phyloP scores from a whole-genome alignment of 1,284 basidiomycete genomes.

The Phenoliferia sp. region DNA sequence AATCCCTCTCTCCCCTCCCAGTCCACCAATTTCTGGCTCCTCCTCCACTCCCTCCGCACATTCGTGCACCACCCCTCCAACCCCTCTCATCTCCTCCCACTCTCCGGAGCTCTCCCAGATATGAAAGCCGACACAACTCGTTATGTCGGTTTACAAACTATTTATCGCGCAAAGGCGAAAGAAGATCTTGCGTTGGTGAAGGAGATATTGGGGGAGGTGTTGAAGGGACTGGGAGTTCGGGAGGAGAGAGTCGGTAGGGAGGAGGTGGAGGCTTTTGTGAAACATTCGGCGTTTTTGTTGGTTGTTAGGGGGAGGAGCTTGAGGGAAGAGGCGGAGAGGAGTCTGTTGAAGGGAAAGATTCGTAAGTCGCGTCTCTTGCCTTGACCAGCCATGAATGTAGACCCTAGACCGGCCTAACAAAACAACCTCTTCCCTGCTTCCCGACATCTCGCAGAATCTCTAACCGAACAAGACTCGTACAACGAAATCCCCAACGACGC shows the following conservation, averaged over 20 bases:
- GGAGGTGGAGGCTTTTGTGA: conserved; percentile 75
- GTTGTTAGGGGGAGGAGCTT: conserved; percentile 68
- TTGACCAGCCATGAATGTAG: neutral
- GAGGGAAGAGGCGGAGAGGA: conserved; percentile 52
- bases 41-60: conserved; percentile 69
- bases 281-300: conserved; percentile 78
- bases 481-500: conserved; percentile 14
- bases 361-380: conserved; percentile 48
- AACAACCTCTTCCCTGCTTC: neutral
- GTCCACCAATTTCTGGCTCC: conserved; percentile 72
- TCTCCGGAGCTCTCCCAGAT: conserved; percentile 74
- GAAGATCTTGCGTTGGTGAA: conserved; percentile 55
- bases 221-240: conserved; percentile 38
- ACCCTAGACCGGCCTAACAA: neutral
- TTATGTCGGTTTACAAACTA: conserved; percentile 72
- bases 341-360: conserved; percentile 46
- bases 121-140: conserved; percentile 87
- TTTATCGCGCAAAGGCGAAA: conserved; percentile 68
- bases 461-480: conserved; percentile 1
- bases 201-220: conserved; percentile 38
- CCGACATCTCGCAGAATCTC: neutral
- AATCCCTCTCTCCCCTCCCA: conserved; percentile 25
- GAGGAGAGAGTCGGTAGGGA: conserved; percentile 46
- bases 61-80: conserved; percentile 52
- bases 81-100: conserved; percentile 52